Percentiles rank a stretch among this genome's conserved stretches.
phyloP scores from a whole-genome alignment of 2,329 filamentous ascomycete genomes.

The Zymoseptoria brevis region DNA sequence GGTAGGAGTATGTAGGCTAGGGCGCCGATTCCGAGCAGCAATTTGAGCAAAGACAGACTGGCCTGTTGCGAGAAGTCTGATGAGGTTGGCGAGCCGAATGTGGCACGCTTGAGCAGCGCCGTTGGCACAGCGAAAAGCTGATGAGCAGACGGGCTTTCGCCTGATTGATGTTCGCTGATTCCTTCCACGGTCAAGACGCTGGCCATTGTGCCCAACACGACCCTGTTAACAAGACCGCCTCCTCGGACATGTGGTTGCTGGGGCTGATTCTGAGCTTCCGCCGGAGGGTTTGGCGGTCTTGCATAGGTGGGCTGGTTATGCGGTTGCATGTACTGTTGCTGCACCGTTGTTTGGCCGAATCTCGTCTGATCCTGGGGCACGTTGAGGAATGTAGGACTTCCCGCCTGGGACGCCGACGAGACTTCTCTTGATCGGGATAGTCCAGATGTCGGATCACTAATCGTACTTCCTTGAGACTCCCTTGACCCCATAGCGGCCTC shows the following conservation, averaged over 20 bases:
- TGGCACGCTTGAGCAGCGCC: conserved; percentile 26
- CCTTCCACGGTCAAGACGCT: conserved; percentile 89
- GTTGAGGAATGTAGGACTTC: conserved; percentile 20
- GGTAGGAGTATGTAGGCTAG: conserved; percentile 51
- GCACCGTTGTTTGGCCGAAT: conserved; percentile 18
- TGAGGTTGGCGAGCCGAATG: conserved; percentile 11
- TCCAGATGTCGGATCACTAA: conserved; percentile 14
- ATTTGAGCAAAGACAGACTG: conserved; percentile 40
- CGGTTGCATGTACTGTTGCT: conserved; percentile 29
- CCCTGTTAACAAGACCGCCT: conserved; percentile 55
- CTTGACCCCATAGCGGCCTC: conserved; percentile 58
- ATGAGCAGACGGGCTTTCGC: conserved; percentile 38
- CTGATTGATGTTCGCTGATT: conserved; percentile 56
- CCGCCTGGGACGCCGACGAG: conserved; percentile 21
- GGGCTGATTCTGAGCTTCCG: conserved; percentile 28
- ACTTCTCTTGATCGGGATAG: conserved; percentile 19
- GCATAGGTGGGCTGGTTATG: conserved; percentile 27
- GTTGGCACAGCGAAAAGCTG: conserved; percentile 38
- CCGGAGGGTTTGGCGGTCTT: conserved; percentile 25
- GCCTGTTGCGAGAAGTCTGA: conserved; percentile 22
- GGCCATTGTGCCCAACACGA: conserved; percentile 88
- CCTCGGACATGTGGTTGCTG: conserved; percentile 34
- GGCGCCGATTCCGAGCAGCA: conserved; percentile 45
- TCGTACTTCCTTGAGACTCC: conserved; percentile 16
- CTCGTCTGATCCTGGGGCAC: conserved; percentile 19